Evolutionary conservation across 441 rosid genomes (phyloP), one percentile per base, ranked within the genome.

Genomic region (Geranium incanum): DNA sequence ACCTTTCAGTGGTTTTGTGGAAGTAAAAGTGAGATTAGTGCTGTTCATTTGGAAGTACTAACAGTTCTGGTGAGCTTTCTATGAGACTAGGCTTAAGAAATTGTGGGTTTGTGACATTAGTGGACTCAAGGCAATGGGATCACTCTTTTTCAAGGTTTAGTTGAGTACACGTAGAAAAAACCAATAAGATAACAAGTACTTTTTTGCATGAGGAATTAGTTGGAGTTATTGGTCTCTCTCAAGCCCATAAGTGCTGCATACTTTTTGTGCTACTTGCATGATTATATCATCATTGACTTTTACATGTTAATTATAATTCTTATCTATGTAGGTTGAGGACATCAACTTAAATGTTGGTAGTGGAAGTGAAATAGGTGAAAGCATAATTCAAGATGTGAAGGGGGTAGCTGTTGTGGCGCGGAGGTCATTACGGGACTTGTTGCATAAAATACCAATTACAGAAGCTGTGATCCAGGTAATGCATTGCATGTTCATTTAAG

Each of bases 261-360:
- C 69, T 39, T 16, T 55, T 52, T 3, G 4, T 41, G 36, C 52
- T 21, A 15, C 65, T 71, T 71, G 3, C 57, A 48, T 48, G 57
- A 48, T 48, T 48, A 4, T 48, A 13, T 48, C n/a, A 48, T 48
- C 15, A 48, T 2, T 48, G 15, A 48, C 57, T 48, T 48, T 48
- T 48, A 48, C 15, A 15, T 48, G 57, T 15, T 48, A 13, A 48
- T 48, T 48, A 15, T 48, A 48, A 12, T 48, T 48, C 57, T 48
- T 48, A 48, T 48, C 57, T 15, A 45, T 71, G 70, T 80, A 95
- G 99, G 91, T 95, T 71, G 88, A 88, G 82, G 97, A 95, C 76
- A 91, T 95, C 86, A 91, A 91, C 85, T 86, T 95, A 76, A 95
- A 95, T 85, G 95, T 93, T 75, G 98, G 97, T 59, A 76, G 82